phyloP scores from a whole-genome alignment of 441 rosid species.

The Jatropha podagrica region DNA sequence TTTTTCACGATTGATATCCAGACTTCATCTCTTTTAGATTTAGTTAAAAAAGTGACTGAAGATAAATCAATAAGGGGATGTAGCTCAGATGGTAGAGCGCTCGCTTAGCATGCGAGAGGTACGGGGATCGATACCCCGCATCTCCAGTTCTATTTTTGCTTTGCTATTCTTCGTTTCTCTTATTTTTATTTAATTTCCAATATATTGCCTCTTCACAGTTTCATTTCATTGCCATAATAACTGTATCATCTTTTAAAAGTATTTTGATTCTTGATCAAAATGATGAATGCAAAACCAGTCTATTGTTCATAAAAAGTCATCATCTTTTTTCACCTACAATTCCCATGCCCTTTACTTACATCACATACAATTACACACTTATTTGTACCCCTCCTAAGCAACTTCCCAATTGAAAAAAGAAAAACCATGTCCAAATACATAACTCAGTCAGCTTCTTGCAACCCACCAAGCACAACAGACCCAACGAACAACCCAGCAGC shows the following conservation, averaged over 20 bases:
- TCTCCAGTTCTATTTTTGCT: slow-evolving; percentile 29
- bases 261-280: neutral
- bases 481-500: slow-evolving; percentile 76
- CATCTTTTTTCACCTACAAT: neutral
- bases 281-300: neutral
- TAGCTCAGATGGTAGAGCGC: slow-evolving; percentile 99
- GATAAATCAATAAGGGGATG: slow-evolving; percentile 52
- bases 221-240: no score
- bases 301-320: neutral
- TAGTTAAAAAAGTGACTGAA: no score
- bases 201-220: no score
- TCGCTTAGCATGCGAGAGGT: slow-evolving; percentile 99
- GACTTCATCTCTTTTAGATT: no score
- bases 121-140: slow-evolving; percentile 69
- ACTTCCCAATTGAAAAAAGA: neutral
- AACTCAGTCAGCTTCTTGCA: slow-evolving; percentile 81
- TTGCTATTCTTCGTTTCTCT: no score
- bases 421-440: neutral
- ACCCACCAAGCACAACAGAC: slow-evolving; percentile 68
- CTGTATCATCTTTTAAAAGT: no score
- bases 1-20: no score
- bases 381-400: neutral
- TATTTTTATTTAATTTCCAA: neutral
- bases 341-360: neutral
- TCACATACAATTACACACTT: neutral